Evolutionary conservation across 306 rosid genomes (phyloP), one percentile per base, ranked within the genome.

Genomic region (Cucurbita ficifolia): DNA sequence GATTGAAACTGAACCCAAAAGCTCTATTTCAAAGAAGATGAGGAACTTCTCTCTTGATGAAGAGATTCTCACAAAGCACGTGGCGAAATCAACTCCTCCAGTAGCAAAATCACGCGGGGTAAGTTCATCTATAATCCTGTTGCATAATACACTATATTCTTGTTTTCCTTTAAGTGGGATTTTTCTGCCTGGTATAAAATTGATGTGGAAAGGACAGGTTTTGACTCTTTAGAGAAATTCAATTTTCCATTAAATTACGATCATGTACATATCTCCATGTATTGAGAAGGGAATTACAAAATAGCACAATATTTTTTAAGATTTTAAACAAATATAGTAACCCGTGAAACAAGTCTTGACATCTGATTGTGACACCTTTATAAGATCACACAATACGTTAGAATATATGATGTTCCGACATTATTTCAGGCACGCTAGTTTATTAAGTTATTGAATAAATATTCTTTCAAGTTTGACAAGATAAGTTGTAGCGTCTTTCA

Each of bases 41-140:
- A 84, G 96, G 73, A 86, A 87, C 46, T 77, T 81, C 38, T 93
- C 98, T 59, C 96, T 90, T 33, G 96, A 90, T 73, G 96, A 92
- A 83, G 86, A 83, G 53, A 76, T 90, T 79, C 89, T 87, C 52
- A 68, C 82, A 19, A 79, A 76, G 8, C 89, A 84, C 39, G 45
- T 78, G 73, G 22, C 75, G 19, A 78, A 76, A 72, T 22, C 73
- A 61, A 80, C 62, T 51, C 81, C 84, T 75, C 79, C 81, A 0
- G 70, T 49, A 19, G 11, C 82, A 51, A 84, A 73, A 76, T 18
- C 82, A 52, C 84, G 83, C 3, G 84, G 82, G 86, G 96, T 90
- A 84, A 79, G 76, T 56, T 59, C 59, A 24, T 52, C 33, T 29
- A 5, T 45, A 48, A 73, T 77, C 75, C 75, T 70, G 61, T n/a